Base-by-base conservation (phyloP, 148 eudicot species). In the Amaranthus cruentus region DNA sequence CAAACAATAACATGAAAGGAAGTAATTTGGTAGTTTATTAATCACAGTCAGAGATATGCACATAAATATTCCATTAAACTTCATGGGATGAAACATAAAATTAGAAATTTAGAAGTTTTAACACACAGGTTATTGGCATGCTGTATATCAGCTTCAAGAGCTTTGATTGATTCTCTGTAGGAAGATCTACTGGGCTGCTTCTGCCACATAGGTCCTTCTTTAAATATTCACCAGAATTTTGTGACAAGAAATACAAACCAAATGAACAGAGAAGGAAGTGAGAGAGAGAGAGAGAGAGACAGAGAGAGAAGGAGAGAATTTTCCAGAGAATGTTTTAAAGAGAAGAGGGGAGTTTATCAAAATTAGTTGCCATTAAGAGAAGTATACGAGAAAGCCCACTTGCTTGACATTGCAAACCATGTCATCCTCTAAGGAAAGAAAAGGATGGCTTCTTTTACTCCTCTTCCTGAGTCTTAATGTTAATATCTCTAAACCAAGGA, bases 111-210 rank as follows among this genome's bases (percentile, higher is more conserved):
- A 21, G 9, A 47, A 68, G 13, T 14, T 21, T 38, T 8, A 28
- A 64, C 85, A 86, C 87, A 90, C 96, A 93, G 75, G 60, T 55
- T 81, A 80, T 93, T 93, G 82, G 98, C 96, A 90, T 93, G 93
- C 14, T 87, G 96, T 50, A 93, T 84, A 85, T 93, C 89, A 89
- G 93, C 91, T 86, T 90, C 96, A 81, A 90, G 90, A 76, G 89
- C 75, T 78, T 90, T 83, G 69, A 90, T 78, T 46, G 96, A 93
- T 71, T 90, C 96, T 78, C 83, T 86, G 77, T 77, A 88, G 75
- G 83, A 85, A 76, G 87, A 86, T 75, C 78, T 87, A 55, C 70
- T 74, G 55, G 82, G 70, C 58, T 83, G 80, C 68, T 85, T 87
- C 69, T 87, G 91, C 93, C 81, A 85, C 96, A 88, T 88, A 68